These are phyloP conservation scores for Podosphaera fusca DNA, from an alignment of 2,329 filamentous ascomycete species.

Conservation along the genomic window DNA sequence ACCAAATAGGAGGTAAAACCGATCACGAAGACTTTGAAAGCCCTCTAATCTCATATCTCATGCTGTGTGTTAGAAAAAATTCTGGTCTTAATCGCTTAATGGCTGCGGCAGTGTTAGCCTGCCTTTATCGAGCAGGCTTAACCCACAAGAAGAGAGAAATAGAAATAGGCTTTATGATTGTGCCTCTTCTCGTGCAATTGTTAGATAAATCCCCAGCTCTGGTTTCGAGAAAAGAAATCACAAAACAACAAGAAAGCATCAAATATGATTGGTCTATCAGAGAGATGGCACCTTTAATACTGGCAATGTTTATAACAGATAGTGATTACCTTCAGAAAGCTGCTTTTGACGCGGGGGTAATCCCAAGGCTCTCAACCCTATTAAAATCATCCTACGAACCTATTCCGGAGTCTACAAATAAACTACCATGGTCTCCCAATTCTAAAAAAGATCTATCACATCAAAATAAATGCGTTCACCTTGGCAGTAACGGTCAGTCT, in stretches of 20 bases:
- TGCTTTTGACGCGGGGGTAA: constrained; percentile 46
- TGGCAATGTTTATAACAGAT: constrained; percentile 59
- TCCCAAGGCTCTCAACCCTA: constrained; percentile 37
- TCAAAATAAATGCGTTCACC: constrained; percentile 19
- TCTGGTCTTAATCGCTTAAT: constrained; percentile 37
- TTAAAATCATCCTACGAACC: constrained; percentile 44
- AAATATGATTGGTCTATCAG: constrained; percentile 28
- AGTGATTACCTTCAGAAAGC: constrained; percentile 61
- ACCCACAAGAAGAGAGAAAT: constrained; percentile 39
- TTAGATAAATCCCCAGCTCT: constrained; percentile 28
- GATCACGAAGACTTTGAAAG: constrained; percentile 40
- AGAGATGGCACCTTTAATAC: constrained; percentile 49
- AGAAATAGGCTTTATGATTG: constrained; percentile 40
- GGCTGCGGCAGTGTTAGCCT: constrained; percentile 45
- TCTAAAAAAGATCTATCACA: constrained; percentile 4
- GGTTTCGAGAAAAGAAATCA: constrained; percentile 19
- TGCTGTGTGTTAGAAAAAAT: constrained; percentile 36
- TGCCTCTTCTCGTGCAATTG: constrained; percentile 46
- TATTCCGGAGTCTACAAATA: constrained; percentile 22
- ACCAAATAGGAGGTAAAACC: constrained; percentile 13
- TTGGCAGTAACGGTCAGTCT: constrained; percentile 39
- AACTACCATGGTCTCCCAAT: constrained; percentile 29
- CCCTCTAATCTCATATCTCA: constrained; percentile 49
- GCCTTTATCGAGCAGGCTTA: constrained; percentile 44
- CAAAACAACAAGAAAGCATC: constrained; percentile 17